Conservation (phyloP, 371 early-diverging fungal genomes). For the Dichotomocladium elegans region DNA sequence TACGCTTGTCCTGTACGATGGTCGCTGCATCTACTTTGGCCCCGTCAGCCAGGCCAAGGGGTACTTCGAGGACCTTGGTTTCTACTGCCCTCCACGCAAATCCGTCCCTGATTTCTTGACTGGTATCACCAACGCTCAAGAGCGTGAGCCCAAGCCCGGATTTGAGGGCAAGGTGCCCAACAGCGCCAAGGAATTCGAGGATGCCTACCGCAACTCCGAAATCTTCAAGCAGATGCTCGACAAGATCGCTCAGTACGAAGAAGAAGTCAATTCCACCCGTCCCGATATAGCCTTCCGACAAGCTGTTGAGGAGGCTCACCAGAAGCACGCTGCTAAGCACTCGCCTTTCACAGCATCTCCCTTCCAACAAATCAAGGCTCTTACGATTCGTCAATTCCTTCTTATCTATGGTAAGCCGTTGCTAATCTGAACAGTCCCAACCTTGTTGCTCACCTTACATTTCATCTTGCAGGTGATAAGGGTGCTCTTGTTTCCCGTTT, state of each 20-base stretch:
- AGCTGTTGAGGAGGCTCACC: constrained; percentile 40
- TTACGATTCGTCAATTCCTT: constrained; percentile 49
- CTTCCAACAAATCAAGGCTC: constrained; percentile 39
- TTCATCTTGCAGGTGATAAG: constrained; percentile 39
- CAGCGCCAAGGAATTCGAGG: constrained; percentile 44
- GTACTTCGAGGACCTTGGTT: constrained; percentile 67
- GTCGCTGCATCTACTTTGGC: constrained; percentile 73
- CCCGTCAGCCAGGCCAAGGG: constrained; percentile 53
- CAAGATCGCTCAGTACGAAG: constrained; percentile 24
- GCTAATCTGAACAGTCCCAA: neutral
- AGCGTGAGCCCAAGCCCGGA: constrained; percentile 50
- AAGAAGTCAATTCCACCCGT: constrained; percentile 12
- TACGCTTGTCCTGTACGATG: constrained; percentile 65
- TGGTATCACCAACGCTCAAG: constrained; percentile 55
- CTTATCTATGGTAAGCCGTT: constrained; percentile 16
- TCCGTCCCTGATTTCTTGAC: constrained; percentile 72
- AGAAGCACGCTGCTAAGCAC: constrained; percentile 30
- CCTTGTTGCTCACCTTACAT: constrained; percentile 9
- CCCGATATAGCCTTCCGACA: constrained; percentile 40
- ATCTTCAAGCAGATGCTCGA: constrained; percentile 18
- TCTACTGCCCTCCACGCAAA: too few species aligned
- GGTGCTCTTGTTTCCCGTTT: constrained; percentile 47
- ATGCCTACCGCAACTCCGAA: constrained; percentile 23
- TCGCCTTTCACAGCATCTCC: constrained; percentile 49
- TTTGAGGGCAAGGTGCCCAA: constrained; percentile 41